These are phyloP conservation scores for Candida broadrunensis DNA, from an alignment of 805 yeast species.

Conservation along the genomic window DNA sequence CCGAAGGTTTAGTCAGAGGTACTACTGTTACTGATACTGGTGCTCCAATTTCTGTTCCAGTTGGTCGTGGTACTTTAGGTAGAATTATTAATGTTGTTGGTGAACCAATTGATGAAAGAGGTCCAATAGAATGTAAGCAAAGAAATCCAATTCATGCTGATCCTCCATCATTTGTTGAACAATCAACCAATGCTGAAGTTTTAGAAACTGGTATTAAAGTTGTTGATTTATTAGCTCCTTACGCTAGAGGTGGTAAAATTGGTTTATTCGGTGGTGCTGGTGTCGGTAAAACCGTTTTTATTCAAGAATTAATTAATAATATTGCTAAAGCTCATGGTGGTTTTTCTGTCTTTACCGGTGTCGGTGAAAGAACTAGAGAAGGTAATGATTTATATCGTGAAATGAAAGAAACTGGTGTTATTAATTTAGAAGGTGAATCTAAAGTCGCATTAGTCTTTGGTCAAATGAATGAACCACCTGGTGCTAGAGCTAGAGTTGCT, in stretches of 20 bases:
- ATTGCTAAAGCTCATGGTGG: conserved; percentile 99
- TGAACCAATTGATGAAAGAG: conserved; percentile 99
- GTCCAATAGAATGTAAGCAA: conserved; percentile 90
- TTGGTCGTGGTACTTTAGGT: conserved; percentile 98
- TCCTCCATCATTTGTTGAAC: conserved; percentile 94
- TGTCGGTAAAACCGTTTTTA: conserved; percentile 99
- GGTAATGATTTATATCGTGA: conserved; percentile 99
- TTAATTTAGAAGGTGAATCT: conserved; percentile 98
- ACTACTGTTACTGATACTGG: conserved; percentile 90
- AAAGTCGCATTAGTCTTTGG: conserved; percentile 99
- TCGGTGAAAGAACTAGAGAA: conserved; percentile 99
- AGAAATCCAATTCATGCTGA: conserved; percentile 99
- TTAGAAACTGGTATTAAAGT: conserved; percentile 99
- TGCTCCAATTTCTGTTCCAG: conserved; percentile 98
- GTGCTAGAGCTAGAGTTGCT: conserved; percentile 99
- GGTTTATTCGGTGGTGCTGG: conserved; percentile 99
- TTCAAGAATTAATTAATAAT: conserved; percentile 99
- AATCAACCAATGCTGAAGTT: conserved; percentile 96
- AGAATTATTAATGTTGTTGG: conserved; percentile 98
- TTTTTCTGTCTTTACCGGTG: conserved; percentile 99
- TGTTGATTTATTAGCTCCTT: conserved; percentile 98
- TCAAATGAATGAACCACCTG: conserved; percentile 99
- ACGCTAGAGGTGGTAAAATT: conserved; percentile 99
- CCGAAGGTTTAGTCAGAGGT: conserved; percentile 99
- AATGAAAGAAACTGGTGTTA: conserved; percentile 99